A percentile compares a stretch with the other conserved stretches of the same genome.
These are phyloP conservation scores for Karstenula rhodostoma DNA, from an alignment of 2,329 filamentous ascomycete species.

Conservation along the genomic window DNA sequence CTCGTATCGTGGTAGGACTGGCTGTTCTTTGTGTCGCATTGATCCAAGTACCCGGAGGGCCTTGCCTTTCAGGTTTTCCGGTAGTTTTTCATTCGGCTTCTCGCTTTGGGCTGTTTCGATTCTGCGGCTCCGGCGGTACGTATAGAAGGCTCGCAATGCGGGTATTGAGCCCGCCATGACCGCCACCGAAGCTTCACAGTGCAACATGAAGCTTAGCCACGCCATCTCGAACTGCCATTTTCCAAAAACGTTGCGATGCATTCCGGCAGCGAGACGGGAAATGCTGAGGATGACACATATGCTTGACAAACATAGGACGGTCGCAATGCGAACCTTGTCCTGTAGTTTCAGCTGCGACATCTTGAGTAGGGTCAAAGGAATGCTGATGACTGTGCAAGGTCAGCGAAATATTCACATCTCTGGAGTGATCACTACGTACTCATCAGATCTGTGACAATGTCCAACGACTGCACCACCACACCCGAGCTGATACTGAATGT, in stretches of 20 bases:
- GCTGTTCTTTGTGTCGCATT: constrained; percentile 5
- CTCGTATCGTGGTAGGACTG: constrained; percentile 1
- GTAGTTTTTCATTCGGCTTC: constrained; percentile 4
- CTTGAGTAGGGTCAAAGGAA: constrained; percentile 18
- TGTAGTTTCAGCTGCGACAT: constrained; percentile 18
- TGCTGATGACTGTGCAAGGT: constrained; percentile 17
- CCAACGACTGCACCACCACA: constrained; percentile 17
- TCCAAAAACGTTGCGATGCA: constrained; percentile 15
- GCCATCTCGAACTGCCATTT: constrained; percentile 15
- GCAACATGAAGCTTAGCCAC: constrained; percentile 23
- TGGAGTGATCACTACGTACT: constrained; percentile 8
- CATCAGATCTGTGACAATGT: constrained; percentile 24
- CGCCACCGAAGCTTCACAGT: constrained; percentile 24
- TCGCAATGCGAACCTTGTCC: constrained; percentile 18
- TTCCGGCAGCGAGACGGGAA: constrained; percentile 18
- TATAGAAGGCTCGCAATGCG: constrained; percentile 21
- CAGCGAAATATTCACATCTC: neutral
- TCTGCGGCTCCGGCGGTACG: constrained; percentile 8
- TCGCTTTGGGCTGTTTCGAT: neutral
- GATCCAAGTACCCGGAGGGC: constrained; percentile 3
- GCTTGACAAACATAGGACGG: constrained; percentile 20
- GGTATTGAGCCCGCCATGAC: constrained; percentile 22
- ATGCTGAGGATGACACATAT: constrained; percentile 22
- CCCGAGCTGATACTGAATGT: constrained; percentile 17
- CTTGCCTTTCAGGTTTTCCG: constrained; percentile 1